These are phyloP conservation scores for Leccinum rimulosum DNA, from an alignment of 768 basidiomycete species.

Conservation along the genomic window DNA sequence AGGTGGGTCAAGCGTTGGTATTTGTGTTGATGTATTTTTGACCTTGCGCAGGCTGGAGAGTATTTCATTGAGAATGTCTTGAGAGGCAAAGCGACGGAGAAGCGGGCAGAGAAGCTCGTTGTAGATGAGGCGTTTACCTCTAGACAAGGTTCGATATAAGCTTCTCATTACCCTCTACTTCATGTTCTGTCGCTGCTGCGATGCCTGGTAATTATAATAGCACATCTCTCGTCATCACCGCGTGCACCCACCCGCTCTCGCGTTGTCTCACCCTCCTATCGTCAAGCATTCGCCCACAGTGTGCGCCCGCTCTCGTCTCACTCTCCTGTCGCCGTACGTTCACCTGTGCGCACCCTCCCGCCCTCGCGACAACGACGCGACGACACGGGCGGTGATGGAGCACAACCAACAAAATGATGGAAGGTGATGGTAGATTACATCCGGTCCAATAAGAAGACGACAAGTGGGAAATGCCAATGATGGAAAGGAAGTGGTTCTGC, in stretches of 20 bases:
- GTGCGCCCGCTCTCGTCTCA: too few relatives aligned
- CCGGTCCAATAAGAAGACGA: too few relatives aligned
- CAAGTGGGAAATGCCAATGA: too few relatives aligned
- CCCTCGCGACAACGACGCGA: too few relatives aligned
- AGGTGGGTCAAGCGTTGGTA: conserved; percentile 52
- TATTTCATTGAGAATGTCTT: conserved; percentile 92
- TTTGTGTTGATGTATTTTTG: background rate
- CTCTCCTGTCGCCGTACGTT: too few relatives aligned
- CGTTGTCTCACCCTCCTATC: too few relatives aligned
- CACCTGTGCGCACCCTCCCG: background rate
- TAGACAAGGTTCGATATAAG: conserved; percentile 9
- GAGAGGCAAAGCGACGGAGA: conserved; percentile 53
- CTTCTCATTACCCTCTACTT: background rate
- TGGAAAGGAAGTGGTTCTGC: too few relatives aligned
- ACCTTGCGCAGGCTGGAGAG: conserved; percentile 75
- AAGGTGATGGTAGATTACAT: too few relatives aligned
- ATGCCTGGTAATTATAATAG: conserved; percentile 5
- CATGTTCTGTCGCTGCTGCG: background rate
- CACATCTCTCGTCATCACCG: background rate
- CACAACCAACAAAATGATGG: background rate
- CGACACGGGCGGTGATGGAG: too few relatives aligned
- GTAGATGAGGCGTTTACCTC: conserved; percentile 16
- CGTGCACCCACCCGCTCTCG: background rate
- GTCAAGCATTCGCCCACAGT: too few relatives aligned
- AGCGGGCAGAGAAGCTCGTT: conserved; percentile 35